These are phyloP conservation scores for Xerocomus brunneocitrinus DNA, from an alignment of 768 basidiomycete species.

Conservation along the genomic window DNA sequence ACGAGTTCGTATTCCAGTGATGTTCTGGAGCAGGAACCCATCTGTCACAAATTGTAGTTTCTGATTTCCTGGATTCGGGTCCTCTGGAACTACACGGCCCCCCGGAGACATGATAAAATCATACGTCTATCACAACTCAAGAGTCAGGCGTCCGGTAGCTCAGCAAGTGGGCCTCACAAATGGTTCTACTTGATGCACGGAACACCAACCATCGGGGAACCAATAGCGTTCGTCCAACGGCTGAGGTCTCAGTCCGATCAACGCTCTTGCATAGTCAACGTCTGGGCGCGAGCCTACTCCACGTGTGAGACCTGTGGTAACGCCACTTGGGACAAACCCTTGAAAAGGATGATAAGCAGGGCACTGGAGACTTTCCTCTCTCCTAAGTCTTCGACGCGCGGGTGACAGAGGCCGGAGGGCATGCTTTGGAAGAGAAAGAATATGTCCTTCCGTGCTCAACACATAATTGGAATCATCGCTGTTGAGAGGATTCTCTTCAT, in stretches of 20 bases:
- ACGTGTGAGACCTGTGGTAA: constrained; percentile 47
- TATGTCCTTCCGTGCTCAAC: constrained; percentile 94
- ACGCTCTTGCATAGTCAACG: constrained; percentile 71
- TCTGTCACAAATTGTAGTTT: constrained; percentile 61
- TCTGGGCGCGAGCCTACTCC: constrained; percentile 74
- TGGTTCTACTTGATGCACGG: constrained; percentile 57
- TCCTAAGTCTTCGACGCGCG: constrained; percentile 55
- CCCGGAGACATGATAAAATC: constrained; percentile 74
- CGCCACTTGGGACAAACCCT: constrained; percentile 29
- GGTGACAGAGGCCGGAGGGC: constrained; percentile 55
- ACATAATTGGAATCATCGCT: constrained; percentile 81
- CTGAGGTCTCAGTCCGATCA: constrained; percentile 53
- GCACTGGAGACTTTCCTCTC: constrained; percentile 67
- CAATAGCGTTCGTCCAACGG: constrained; percentile 53
- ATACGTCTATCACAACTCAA: constrained; percentile 50
- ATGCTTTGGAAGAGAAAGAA: constrained; percentile 58
- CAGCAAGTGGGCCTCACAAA: constrained; percentile 48
- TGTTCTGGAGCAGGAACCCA: constrained; percentile 73
- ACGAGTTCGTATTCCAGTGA: constrained; percentile 73
- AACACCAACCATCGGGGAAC: constrained; percentile 73
- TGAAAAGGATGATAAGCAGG: constrained; percentile 55
- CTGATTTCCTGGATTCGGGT: constrained; percentile 58
- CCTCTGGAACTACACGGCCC: constrained; percentile 53
- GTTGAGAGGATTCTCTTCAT: constrained; percentile 74
- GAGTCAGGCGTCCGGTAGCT: background rate